Base-by-base conservation (phyloP, 2,329 filamentous ascomycete species). In the Claviceps lovelessii region DNA sequence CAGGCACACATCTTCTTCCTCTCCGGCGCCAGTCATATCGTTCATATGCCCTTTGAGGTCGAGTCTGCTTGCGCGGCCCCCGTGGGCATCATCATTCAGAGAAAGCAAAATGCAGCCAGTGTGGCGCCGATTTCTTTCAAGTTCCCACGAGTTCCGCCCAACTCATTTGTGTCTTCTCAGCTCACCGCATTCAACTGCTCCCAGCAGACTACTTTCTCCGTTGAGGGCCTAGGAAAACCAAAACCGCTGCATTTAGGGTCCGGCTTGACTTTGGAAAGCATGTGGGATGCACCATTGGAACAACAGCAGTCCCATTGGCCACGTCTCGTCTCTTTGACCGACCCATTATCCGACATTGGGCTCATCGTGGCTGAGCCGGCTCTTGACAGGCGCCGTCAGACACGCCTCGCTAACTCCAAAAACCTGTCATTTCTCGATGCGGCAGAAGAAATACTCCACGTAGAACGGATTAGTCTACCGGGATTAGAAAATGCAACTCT, bases 1-100 rank as follows among this genome's bases (percentile, higher is more conserved):
- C 91, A 97, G 65, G 90, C 88, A 28, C 91, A 97, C 66, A 82
- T 98, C 60, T 94, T 90, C 74, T 96, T 94, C 66, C 78, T 97
- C 42, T 81, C 86, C 2, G 91, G 91, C 23, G 84, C 88, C 39
- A 93, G 81, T 65, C 88, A 98, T 76, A 81, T 95, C 56, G 78
- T 97, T 50, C 89, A 95, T 67, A 81, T 98, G 64, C 91, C 91
- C 1, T 98, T 98, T 65, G 90, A 97, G 70, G 86, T 96, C 46
- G 89, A 95, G 65, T 82, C 82, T 53, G 90, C 88, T 35, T 88
- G 90, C 67, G 83, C 91, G 41, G 87, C 88, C 13, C 86, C 90
- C 6, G 77, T 82, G 37, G 93, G 93, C 31, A 77, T 97, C 51
- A 78, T 98, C 23, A 81, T 98, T 55, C 91, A 97, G 69, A 79